A percentile compares a stretch with the other conserved stretches of the same genome.
phyloP scores from a whole-genome alignment of 1,284 basidiomycete genomes.

The Cerioporus squamosus region DNA sequence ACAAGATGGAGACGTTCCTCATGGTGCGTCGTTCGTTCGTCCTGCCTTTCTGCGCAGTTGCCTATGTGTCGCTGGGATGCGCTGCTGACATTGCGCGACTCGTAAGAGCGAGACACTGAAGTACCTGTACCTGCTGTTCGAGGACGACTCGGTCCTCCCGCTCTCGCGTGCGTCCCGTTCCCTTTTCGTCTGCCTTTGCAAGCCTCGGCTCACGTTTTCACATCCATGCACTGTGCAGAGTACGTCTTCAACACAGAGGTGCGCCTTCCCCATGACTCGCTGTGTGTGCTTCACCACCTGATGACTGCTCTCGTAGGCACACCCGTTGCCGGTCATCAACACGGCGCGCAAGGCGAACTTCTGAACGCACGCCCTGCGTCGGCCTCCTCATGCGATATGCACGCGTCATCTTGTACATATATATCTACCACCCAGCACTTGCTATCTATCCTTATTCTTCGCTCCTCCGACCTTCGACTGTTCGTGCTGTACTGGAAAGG shows the following conservation, averaged over 20 bases:
- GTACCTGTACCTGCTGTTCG: slow-evolving; percentile 91
- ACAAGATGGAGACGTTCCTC: slow-evolving; percentile 97
- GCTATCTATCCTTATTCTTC: slow-evolving; percentile 16
- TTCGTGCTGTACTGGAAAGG: no score
- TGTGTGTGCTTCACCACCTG: no score
- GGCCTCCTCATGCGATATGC: no score
- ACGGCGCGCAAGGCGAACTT: slow-evolving; percentile 58
- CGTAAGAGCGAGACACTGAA: slow-evolving; percentile 89
- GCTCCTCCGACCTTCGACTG: neutral
- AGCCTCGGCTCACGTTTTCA: neutral
- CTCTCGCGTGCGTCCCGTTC: slow-evolving; percentile 65
- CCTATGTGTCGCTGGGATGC: neutral
- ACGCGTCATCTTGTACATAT: slow-evolving; percentile 8
- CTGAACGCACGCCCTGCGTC: slow-evolving; percentile 18
- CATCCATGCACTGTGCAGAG: slow-evolving; percentile 45
- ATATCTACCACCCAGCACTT: neutral
- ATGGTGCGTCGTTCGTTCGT: no score
- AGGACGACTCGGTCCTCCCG: slow-evolving; percentile 73
- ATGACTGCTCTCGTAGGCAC: slow-evolving; percentile 52
- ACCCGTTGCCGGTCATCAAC: slow-evolving; percentile 69
- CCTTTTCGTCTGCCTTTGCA: neutral
- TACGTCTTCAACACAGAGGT: slow-evolving; percentile 97
- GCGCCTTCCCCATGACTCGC: slow-evolving; percentile 31
- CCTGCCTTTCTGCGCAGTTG: neutral
- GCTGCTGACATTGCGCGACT: neutral